These are phyloP conservation scores for Leccinum arenicola DNA, from an alignment of 768 basidiomycete genomes.

Conservation along the genomic window DNA sequence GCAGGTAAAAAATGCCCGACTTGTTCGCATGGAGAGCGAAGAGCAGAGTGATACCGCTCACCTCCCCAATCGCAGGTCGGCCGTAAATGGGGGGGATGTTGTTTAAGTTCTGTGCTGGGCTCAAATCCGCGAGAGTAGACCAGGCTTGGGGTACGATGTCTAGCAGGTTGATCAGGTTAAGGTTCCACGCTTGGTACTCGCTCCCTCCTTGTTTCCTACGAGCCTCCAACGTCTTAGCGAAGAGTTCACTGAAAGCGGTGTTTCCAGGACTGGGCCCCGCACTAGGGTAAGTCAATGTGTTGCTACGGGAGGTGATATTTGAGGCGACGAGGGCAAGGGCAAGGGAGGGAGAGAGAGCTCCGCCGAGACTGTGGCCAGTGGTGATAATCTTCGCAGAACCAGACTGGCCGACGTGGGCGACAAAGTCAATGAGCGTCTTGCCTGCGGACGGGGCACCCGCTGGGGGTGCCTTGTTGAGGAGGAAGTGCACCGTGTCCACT, in stretches of 20 bases:
- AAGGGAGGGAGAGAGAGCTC: slow-evolving; percentile 10
- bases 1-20: background rate
- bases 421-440: slow-evolving; percentile 3
- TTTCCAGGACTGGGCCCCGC: slow-evolving; percentile 16
- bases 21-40: background rate
- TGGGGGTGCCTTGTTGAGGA: background rate
- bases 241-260: background rate
- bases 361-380: slow-evolving; percentile 15
- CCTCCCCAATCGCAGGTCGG: background rate
- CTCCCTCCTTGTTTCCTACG: background rate
- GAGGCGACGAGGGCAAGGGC: slow-evolving; percentile 1
- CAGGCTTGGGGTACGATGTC: slow-evolving; percentile 17
- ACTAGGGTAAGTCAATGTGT: slow-evolving; percentile 3
- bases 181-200: slow-evolving; percentile 11
- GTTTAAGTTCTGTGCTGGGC: slow-evolving; percentile 1
- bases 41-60: background rate
- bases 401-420: background rate
- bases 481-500: background rate
- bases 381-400: background rate
- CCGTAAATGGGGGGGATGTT: slow-evolving; percentile 4
- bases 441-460: background rate
- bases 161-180: slow-evolving; percentile 10
- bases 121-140: background rate
- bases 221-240: background rate
- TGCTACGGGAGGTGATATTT: background rate